phyloP scores from a whole-genome alignment of 2,329 filamentous ascomycete species.

The Claviceps spartinae region DNA sequence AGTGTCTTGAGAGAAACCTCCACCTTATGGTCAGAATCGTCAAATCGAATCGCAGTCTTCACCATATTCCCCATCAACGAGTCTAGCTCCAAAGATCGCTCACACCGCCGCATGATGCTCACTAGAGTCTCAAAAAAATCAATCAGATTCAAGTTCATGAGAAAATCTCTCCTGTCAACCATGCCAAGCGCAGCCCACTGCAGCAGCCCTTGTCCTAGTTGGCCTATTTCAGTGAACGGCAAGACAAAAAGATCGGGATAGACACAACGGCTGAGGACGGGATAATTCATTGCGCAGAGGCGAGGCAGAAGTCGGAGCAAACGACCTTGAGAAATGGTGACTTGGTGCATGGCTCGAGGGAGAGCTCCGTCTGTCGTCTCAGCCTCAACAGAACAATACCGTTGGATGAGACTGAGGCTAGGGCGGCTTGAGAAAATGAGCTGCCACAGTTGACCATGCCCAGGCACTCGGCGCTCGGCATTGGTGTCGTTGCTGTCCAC shows the following conservation, averaged over 20 bases:
- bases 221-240: conserved; percentile 9
- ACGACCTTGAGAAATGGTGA: conserved; percentile 38
- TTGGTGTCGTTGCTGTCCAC: conserved; percentile 22
- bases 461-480: conserved; percentile 25
- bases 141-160: conserved; percentile 38
- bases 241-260: conserved; percentile 21
- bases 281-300: conserved; percentile 33
- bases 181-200: conserved; percentile 38
- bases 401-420: conserved; percentile 31
- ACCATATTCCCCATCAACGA: conserved; percentile 26
- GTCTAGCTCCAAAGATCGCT: conserved; percentile 21
- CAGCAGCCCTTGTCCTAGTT: conserved; percentile 27
- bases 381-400: conserved; percentile 20
- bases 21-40: conserved; percentile 27
- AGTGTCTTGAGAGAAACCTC: conserved; percentile 25
- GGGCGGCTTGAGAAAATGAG: conserved; percentile 33
- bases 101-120: conserved; percentile 31
- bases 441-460: conserved; percentile 40
- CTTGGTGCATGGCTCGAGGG: conserved; percentile 22
- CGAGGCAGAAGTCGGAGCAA: conserved; percentile 37
- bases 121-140: conserved; percentile 40
- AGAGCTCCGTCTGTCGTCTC: conserved; percentile 11
- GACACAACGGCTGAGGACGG: conserved; percentile 22
- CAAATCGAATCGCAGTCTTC: conserved; percentile 24
- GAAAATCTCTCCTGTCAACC: conserved; percentile 33